Base-by-base conservation (phyloP, 208 protist genomes). In the Crithidia sp. region DNA sequence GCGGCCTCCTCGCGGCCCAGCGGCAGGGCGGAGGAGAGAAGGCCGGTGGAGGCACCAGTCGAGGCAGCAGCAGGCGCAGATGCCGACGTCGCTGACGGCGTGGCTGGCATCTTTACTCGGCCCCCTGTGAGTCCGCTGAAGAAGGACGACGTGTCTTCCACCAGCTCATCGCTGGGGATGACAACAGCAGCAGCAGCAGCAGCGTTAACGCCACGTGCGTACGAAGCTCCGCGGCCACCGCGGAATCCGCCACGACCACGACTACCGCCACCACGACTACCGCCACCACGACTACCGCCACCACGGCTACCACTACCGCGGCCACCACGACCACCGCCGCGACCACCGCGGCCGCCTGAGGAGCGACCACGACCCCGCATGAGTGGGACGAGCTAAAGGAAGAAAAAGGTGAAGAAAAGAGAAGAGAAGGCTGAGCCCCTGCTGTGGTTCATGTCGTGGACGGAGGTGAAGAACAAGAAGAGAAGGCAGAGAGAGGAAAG, bases 111-210 rank as follows among this genome's bases (percentile, higher is more conserved):
- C 4, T 60, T 73, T 12, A 28, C 64, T 0, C 73, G 84, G 17
- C 36, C 57, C 8, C 91, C 88, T 8, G 87, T 89, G 47, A 93
- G 72, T 44, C 84, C 91, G 58, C 78, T 83, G 54, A 94, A 94
- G 68, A 93, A 93, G 0, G 58, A 66, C 7, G 74, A 64, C 13
- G 85, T 81, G 45, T 74, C 74, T 50, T 91, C 86, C 16, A 82
- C 28, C 72, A 93, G 73, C 19, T 80, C 75, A 45, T 79, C 73
- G 0, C 64, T 61, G 5, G 59, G 28, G 16, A 61, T 58, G 47
- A 47, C 50, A 5, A 53, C 80, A 19, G 54, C 40, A 16, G 61
- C 67, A 12, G 59, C 39, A 2, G 41, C 47, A 12, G 58, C 19
- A 13, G 36, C 28, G 28, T 28, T 28, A 28, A 1, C 28, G 28